Evolutionary conservation across 768 basidiomycete species (phyloP), one percentile per base, ranked within the genome.

Genomic region (Boletus bicolor): DNA sequence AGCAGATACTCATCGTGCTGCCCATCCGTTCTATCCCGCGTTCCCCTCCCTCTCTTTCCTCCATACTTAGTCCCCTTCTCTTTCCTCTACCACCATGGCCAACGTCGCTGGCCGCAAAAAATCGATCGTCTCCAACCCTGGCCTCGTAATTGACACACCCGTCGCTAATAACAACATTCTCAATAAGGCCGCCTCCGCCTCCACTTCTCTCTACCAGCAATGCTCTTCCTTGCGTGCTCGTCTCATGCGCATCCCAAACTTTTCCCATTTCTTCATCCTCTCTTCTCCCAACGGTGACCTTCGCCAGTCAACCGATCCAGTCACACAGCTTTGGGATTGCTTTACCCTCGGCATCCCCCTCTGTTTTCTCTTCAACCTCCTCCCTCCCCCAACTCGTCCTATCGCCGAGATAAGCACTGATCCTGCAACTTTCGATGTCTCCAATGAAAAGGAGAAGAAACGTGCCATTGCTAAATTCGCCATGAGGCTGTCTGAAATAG

Each of bases 311-410:
- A 89, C 87, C 42, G 94, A 98, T 75, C 92, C 93, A 37, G 96
- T 99, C 65, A 87, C 89, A 45, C 91, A 93, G 71, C 85, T 98
- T 48, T 96, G 95, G 87, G 91, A 93, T 68, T 86, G 91, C 69
- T 91, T 99, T 75, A 86, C 93, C 41, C 82, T 93, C 36, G 97
- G 97, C 55, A 86, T 92, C 46, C 87, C 94, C 44, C 88, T 98
- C 63, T 96, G 93, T 76, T 97, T 90, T 77, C 85, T 99, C 64
- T 96, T 92, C 79, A 96, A 99, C 75, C 85, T 89, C 71, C 85
- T 98, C 53, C 87, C 88, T 38, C 66, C 69, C 4, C 72, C 76
- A 15, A 64, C 69, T 21, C 64, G 59, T 14, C 76, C 72, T 37
- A 78, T 77, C 67, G 79, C 81, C 59, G 66, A 69, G 26, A 83